These are phyloP conservation scores for Karstenula rhodostoma DNA, from an alignment of 2,329 filamentous ascomycete species.

Conservation along the genomic window DNA sequence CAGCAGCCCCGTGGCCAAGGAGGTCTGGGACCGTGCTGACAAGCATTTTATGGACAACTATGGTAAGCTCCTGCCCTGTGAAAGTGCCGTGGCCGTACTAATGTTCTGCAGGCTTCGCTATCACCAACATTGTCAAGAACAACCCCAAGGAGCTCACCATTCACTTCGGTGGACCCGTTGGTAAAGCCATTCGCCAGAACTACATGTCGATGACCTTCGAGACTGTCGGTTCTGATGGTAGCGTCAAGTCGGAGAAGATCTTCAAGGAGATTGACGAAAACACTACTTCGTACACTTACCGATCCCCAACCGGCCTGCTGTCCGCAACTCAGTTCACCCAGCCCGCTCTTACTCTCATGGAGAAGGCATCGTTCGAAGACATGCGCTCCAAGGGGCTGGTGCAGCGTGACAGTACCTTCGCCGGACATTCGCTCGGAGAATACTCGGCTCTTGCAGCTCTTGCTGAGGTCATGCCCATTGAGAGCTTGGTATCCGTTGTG, in stretches of 20 bases:
- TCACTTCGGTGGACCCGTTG: conserved; percentile 94
- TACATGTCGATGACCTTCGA: conserved; percentile 99
- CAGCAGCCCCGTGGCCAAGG: conserved; percentile 91
- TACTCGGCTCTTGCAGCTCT: conserved; percentile 96
- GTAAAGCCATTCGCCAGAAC: conserved; percentile 97
- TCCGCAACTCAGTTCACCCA: conserved; percentile 99
- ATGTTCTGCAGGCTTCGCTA: conserved; percentile 77
- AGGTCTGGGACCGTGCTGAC: conserved; percentile 91
- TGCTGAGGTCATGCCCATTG: conserved; percentile 99
- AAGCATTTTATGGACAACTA: conserved; percentile 99
- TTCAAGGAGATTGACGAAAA: conserved; percentile 97
- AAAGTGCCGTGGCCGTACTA: conserved; percentile 21
- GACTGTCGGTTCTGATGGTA: conserved; percentile 90
- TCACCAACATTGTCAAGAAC: conserved; percentile 99
- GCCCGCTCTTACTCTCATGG: conserved; percentile 96
- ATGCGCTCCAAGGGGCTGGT: conserved; percentile 98
- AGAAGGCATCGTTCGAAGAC: conserved; percentile 99
- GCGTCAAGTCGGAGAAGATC: conserved; percentile 97
- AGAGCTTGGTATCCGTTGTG: conserved; percentile 95
- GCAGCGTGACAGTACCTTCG: conserved; percentile 94
- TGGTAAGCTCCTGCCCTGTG: conserved; percentile 62
- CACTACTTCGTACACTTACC: conserved; percentile 96
- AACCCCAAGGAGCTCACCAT: conserved; percentile 99
- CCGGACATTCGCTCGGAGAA: conserved; percentile 96
- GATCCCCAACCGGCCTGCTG: conserved; percentile 90